Conservation (phyloP, 306 rosid species). For the Cicer arietinum region DNA sequence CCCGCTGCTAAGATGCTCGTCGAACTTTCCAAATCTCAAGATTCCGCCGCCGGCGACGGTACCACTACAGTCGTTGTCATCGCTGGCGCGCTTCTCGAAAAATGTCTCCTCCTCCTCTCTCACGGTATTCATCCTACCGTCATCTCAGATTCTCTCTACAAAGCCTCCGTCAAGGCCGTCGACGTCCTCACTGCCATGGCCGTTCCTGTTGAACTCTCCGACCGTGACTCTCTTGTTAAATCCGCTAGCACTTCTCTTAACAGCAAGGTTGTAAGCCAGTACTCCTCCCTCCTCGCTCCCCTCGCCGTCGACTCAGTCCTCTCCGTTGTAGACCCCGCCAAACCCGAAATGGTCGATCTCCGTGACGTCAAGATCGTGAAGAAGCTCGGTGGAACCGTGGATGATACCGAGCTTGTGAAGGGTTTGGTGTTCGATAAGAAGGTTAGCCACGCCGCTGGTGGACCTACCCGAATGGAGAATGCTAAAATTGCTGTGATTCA, state of each 20-base stretch:
- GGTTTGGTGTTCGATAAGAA: slow-evolving; percentile 93
- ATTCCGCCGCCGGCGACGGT: slow-evolving; percentile 92
- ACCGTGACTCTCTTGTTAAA: slow-evolving; percentile 79
- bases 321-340: slow-evolving; percentile 65
- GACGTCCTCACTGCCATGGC: slow-evolving; percentile 96
- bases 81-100: slow-evolving; percentile 78
- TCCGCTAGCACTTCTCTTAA: slow-evolving; percentile 93
- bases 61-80: slow-evolving; percentile 96
- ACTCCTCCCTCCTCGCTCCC: slow-evolving; percentile 89
- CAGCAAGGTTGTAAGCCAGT: slow-evolving; percentile 95
- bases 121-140: slow-evolving; percentile 93
- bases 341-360: slow-evolving; percentile 82
- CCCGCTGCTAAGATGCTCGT: slow-evolving; percentile 99
- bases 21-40: slow-evolving; percentile 94
- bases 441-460: slow-evolving; percentile 95
- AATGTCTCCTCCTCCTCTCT: slow-evolving; percentile 73
- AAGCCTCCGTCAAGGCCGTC: slow-evolving; percentile 75
- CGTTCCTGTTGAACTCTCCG: slow-evolving; percentile 85
- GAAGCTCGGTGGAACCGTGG: slow-evolving; percentile 94
- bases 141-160: slow-evolving; percentile 81
- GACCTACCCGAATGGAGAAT: slow-evolving; percentile 90
- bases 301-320: slow-evolving; percentile 91
- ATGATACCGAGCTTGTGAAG: slow-evolving; percentile 79
- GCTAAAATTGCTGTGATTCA: slow-evolving; percentile 96
- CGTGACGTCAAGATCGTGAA: slow-evolving; percentile 91